Evolutionary conservation across 2,329 filamentous ascomycete genomes (phyloP).

Genomic region (Alternaria gansuensis): DNA sequence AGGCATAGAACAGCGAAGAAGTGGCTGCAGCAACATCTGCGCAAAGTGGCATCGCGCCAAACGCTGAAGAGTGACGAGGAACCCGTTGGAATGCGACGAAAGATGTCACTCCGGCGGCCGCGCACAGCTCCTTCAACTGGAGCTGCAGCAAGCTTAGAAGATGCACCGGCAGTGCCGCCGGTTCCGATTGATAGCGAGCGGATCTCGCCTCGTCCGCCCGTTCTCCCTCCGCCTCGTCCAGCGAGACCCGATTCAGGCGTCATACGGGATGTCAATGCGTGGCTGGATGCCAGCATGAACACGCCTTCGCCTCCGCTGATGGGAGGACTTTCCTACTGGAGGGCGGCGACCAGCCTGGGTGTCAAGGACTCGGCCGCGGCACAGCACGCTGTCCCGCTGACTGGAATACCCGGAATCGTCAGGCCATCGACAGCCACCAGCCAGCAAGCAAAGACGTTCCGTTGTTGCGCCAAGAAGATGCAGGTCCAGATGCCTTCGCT

Average conservation of each 20-base stretch:
- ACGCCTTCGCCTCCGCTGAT: constrained; percentile 44
- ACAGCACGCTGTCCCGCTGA: constrained; percentile 44
- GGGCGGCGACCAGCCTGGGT: constrained; percentile 25
- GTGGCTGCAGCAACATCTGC: constrained; percentile 41
- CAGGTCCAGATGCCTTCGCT: constrained; percentile 45
- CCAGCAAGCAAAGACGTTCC: constrained; percentile 38
- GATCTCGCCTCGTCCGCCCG: constrained; percentile 17
- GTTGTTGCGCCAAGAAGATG: constrained; percentile 40
- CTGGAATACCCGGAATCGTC: constrained; percentile 16
- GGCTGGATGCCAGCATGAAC: constrained; percentile 44
- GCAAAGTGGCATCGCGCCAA: constrained; percentile 32
- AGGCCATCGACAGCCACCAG: constrained; percentile 30
- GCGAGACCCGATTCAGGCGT: constrained; percentile 39
- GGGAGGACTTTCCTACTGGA: constrained; percentile 49
- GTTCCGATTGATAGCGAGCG: constrained; percentile 22
- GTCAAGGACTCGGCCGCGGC: constrained; percentile 21
- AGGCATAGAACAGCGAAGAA: constrained; percentile 34
- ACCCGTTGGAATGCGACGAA: constrained; percentile 13
- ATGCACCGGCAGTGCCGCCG: constrained; percentile 11
- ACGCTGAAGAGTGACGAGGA: constrained; percentile 6
- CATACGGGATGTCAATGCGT: constrained; percentile 44
- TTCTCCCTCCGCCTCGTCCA: constrained; percentile 33
- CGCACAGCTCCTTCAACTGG: constrained; percentile 38
- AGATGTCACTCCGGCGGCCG: constrained; percentile 30
- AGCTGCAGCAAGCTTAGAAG: neutral